phyloP scores from a whole-genome alignment of 2,329 filamentous ascomycete genomes.

The Monilinia laxa region DNA sequence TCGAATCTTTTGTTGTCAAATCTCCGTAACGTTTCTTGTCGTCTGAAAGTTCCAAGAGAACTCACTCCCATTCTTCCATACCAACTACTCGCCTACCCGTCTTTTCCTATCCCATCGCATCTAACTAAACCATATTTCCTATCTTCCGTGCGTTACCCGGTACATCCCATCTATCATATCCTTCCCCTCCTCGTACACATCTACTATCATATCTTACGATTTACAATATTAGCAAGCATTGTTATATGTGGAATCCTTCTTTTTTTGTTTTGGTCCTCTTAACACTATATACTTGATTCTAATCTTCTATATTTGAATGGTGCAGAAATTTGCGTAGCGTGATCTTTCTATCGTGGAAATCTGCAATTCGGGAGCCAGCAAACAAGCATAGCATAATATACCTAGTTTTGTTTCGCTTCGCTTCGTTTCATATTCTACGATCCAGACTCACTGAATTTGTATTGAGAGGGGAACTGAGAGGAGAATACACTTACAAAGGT shows the following conservation, averaged over 20 bases:
- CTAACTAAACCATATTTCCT: constrained; percentile 12
- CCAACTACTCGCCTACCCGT: constrained; percentile 12
- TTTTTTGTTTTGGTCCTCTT: background rate
- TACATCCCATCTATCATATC: background rate
- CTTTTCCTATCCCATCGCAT: constrained; percentile 12
- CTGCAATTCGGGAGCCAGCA: constrained; percentile 14
- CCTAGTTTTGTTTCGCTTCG: background rate
- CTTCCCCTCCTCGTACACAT: background rate
- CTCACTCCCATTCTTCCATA: constrained; percentile 6
- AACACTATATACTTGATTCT: constrained; percentile 6
- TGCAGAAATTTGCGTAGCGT: constrained; percentile 20
- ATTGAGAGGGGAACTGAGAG: constrained; percentile 16
- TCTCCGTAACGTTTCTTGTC: constrained; percentile 17
- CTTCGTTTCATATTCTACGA: constrained; percentile 5
- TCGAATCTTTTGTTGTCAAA: constrained; percentile 9
- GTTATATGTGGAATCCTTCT: background rate
- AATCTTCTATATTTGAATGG: constrained; percentile 14
- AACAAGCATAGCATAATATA: background rate
- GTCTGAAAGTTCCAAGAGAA: background rate
- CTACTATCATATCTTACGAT: constrained; percentile 7
- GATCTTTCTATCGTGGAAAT: constrained; percentile 17
- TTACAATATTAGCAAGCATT: constrained; percentile 5
- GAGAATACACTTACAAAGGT: constrained; percentile 19
- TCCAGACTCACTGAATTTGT: constrained; percentile 11
- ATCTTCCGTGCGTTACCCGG: constrained; percentile 12